Percentiles rank a stretch among this genome's conserved stretches.
Conservation (phyloP, 148 eudicot species). For the Nepenthes gracilis region DNA sequence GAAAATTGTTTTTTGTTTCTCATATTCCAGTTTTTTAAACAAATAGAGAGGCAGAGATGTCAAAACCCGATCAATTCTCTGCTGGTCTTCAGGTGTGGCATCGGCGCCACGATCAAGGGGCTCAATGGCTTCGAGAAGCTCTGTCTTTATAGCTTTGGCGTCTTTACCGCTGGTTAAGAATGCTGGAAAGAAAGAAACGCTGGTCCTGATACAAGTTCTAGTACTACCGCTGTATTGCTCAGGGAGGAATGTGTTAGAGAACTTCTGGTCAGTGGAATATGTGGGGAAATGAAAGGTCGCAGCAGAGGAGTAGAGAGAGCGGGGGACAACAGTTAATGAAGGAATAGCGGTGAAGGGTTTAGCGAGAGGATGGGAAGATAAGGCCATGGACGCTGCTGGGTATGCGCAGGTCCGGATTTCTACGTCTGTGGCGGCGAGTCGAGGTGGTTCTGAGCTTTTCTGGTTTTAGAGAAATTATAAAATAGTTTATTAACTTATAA, state of each 20-base stretch:
- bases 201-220: constrained; percentile 4
- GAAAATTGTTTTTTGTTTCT: background rate
- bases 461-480: too few relatives aligned
- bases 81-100: constrained; percentile 62
- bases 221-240: background rate
- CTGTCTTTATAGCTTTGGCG: constrained; percentile 33
- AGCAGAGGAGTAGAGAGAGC: constrained; percentile 4
- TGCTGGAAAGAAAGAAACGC: constrained; percentile 48
- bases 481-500: too few relatives aligned
- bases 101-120: constrained; percentile 74
- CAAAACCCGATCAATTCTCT: constrained; percentile 40
- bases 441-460: too few relatives aligned
- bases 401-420: background rate
- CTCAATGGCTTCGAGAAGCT: constrained; percentile 62
- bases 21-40: background rate
- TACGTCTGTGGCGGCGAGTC: background rate
- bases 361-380: constrained; percentile 22
- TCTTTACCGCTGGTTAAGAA: constrained; percentile 42
- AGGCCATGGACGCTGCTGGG: constrained; percentile 27
- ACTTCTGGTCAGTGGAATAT: constrained; percentile 11
- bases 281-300: background rate
- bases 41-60: background rate
- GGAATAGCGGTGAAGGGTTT: constrained; percentile 7
- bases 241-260: background rate
- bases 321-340: background rate